Evolutionary conservation across 441 rosid genomes (phyloP), one percentile per base, ranked within the genome.

Genomic region (Biscutella auriculata): DNA sequence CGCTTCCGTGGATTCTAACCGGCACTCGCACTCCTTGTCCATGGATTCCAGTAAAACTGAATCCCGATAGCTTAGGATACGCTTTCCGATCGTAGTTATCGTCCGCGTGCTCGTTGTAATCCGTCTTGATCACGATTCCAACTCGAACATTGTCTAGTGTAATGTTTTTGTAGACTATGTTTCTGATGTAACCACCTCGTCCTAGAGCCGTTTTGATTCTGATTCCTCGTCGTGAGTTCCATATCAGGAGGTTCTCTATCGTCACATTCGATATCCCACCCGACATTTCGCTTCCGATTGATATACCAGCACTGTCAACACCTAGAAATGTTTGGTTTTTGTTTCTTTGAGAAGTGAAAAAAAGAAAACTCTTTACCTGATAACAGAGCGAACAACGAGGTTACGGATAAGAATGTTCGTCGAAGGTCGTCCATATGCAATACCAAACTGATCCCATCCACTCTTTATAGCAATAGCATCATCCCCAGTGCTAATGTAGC

Each of bases 361-460:
- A n/a, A n/a, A n/a, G n/a, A 10, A 60, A 57, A 57, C 13, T 49
- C 36, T 60, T 73, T 72, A 92, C 97, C 97, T 93, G 81, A 93
- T 93, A 82, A 85, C 78, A 43, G 98, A 93, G 52, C 84, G 93
- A 45, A 89, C 85, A 2, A 82, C 75, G 53, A 93, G 80, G 60
- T 89, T 89, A 45, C 88, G 90, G 66, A 93, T 83, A 47, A 83
- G 78, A 65, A 93, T 87, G 60, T 89, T 89, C 9, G 27, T 74
- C 1, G 96, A 87, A 57, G 97, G 94, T 64, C 84, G 76, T 53
- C 88, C 90, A 72, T 87, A 93, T 4, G 82, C 71, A 55, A 85
- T 87, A 35, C 98, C 98, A 76, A 87, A 93, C 68, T 93, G 98
- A 83, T 93, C 98, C 96, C 98, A 89, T 43, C 98, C 99, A 62